These are phyloP conservation scores for Russula sp. DNA, from an alignment of 768 basidiomycete genomes.

Conservation along the genomic window DNA sequence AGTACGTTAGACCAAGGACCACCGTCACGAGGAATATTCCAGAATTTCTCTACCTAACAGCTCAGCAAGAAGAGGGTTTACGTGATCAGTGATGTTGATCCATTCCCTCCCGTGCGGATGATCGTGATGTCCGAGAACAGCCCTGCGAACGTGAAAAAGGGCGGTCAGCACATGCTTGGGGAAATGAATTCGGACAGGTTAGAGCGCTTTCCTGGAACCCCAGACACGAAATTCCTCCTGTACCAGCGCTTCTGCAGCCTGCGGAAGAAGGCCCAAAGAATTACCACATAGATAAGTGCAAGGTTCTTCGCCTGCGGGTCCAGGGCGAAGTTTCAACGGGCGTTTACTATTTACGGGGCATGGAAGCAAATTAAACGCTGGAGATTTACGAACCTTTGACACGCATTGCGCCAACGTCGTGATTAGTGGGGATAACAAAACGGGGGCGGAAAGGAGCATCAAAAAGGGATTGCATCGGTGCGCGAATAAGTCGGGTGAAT, in stretches of 20 bases:
- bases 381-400: slow-evolving; percentile 16
- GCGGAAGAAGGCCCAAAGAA: slow-evolving; percentile 81
- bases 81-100: slow-evolving; percentile 67
- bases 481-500: not conserved
- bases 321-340: slow-evolving; percentile 12
- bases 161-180: slow-evolving; percentile 18
- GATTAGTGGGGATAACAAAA: slow-evolving; percentile 41
- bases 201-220: slow-evolving; percentile 53
- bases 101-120: slow-evolving; percentile 85
- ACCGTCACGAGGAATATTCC: not conserved
- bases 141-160: slow-evolving; percentile 41
- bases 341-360: slow-evolving; percentile 3
- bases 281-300: slow-evolving; percentile 94
- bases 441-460: slow-evolving; percentile 19
- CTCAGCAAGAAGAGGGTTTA: slow-evolving; percentile 70
- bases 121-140: slow-evolving; percentile 81
- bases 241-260: slow-evolving; percentile 63
- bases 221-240: slow-evolving; percentile 82
- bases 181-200: slow-evolving; percentile 18
- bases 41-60: slow-evolving; percentile 60
- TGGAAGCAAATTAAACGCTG: slow-evolving; percentile 6
- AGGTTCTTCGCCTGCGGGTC: slow-evolving; percentile 38
- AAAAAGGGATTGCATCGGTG: slow-evolving; percentile 4
- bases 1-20: slow-evolving; percentile 6
- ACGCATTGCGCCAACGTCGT: slow-evolving; percentile 39